Evolutionary conservation across 1,139 yeast species (phyloP).

Genomic region (Taphrina betulina): DNA sequence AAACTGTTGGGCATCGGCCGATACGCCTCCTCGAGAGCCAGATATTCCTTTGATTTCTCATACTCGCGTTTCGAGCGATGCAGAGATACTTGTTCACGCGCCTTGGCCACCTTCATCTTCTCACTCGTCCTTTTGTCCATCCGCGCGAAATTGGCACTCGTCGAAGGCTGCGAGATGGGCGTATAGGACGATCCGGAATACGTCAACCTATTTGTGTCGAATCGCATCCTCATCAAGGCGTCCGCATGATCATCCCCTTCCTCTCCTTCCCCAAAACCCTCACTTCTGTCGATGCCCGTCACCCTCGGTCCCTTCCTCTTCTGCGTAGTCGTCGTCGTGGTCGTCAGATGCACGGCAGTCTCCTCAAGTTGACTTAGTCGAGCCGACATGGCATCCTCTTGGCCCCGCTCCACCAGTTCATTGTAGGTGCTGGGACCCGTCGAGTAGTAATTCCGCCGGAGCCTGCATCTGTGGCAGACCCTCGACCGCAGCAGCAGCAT

Average conservation of each 20-base stretch:
- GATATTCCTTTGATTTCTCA: slow-evolving; percentile 27
- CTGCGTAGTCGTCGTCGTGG: neutral
- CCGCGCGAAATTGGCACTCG: slow-evolving; percentile 8
- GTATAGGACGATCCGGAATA: slow-evolving; percentile 25
- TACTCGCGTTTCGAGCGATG: slow-evolving; percentile 17
- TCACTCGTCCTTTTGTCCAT: slow-evolving; percentile 28
- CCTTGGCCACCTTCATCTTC: slow-evolving; percentile 21
- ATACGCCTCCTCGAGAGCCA: slow-evolving; percentile 33
- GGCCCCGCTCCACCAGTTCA: too few relatives aligned
- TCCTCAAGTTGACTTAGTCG: slow-evolving; percentile 6
- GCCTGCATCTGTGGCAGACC: too few relatives aligned
- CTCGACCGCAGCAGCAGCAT: too few relatives aligned
- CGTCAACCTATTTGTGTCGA: slow-evolving; percentile 28
- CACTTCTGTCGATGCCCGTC: slow-evolving; percentile 6
- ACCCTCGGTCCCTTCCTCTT: neutral
- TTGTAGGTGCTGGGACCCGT: too few relatives aligned
- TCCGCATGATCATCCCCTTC: neutral
- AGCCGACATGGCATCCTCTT: slow-evolving; percentile 9
- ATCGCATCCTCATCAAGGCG: slow-evolving; percentile 15
- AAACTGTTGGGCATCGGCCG: slow-evolving; percentile 50
- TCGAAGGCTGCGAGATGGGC: slow-evolving; percentile 19
- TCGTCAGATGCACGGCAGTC: neutral
- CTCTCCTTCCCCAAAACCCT: neutral
- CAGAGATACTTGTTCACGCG: slow-evolving; percentile 13
- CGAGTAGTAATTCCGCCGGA: too few relatives aligned